Base-by-base conservation (phyloP, 306 rosid species). In the Clitoria ternatea region DNA sequence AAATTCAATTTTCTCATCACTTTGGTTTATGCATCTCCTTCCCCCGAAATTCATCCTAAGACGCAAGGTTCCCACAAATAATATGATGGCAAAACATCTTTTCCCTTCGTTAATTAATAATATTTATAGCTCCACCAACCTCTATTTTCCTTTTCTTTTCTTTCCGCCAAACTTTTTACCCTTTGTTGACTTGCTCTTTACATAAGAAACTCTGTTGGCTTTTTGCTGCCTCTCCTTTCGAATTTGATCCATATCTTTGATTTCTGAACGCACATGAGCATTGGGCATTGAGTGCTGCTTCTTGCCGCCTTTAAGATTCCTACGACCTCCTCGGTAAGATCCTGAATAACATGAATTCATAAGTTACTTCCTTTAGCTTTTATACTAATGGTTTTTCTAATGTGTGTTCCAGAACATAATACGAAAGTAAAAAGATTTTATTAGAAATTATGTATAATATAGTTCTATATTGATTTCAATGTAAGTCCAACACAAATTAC, bases 181-280 rank as follows among this genome's bases (percentile, higher is more conserved):
- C 77, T 77, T 91, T 0, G 69, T 35, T 5, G 88, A 59, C 76
- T 82, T 88, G 85, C 63, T 84, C 82, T 88, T 90, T 68, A 80
- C 50, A 15, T 80, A 29, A 3, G 96, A 77, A 53, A 79, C 61
- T 52, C 44, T 84, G 77, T 43, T 70, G 1, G 90, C 92, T 29
- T 94, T 89, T 29, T 66, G 81, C 87, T 94, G 92, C 74, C 96
- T 86, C 70, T 93, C 90, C 80, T 90, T 94, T 47, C 95, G 79
- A 72, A 94, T 79, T 83, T 90, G 96, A 18, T 94, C 96, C 23
- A 90, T 35, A 82, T 88, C 87, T 86, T 89, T 89, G 79, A 89
- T 83, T 79, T 92, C 95, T 30, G 89, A 85, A 56, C 89, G 95
- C 63, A 89, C 85, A 57, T 89, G 89, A 77, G 92, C 84, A 81